Conservation (phyloP, 768 basidiomycete genomes). For the Termitomyces heimii region DNA sequence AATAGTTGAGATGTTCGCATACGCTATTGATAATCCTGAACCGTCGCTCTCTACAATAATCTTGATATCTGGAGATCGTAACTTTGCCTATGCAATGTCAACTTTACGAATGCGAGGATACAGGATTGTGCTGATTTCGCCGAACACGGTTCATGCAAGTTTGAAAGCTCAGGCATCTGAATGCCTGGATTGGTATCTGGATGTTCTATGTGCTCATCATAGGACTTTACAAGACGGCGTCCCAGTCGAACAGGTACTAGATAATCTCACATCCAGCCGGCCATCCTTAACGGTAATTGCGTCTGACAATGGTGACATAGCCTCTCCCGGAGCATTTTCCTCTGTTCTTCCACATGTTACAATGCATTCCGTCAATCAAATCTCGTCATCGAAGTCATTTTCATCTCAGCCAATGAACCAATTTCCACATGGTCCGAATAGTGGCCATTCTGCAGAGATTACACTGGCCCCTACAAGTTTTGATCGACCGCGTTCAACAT, state of each 20-base stretch:
- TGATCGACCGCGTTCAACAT: neutral
- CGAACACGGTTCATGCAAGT: constrained; percentile 29
- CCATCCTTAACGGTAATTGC: neutral
- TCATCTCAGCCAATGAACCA: neutral
- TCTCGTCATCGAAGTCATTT: neutral
- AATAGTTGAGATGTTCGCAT: constrained; percentile 60
- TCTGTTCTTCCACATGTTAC: neutral
- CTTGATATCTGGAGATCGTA: constrained; percentile 59
- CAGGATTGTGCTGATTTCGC: constrained; percentile 42
- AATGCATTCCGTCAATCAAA: neutral
- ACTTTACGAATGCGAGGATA: constrained; percentile 47
- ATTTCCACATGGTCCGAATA: neutral
- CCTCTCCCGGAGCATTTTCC: neutral
- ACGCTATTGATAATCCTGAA: constrained; percentile 51
- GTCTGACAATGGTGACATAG: neutral
- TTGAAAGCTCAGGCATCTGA: constrained; percentile 51
- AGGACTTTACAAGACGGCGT: neutral
- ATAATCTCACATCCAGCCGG: neutral
- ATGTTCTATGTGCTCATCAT: constrained; percentile 19
- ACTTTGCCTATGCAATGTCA: constrained; percentile 57
- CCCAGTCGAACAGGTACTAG: neutral
- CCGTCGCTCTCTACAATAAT: constrained; percentile 41
- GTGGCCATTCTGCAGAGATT: neutral
- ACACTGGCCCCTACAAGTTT: neutral
- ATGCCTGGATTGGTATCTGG: constrained; percentile 42